Base-by-base conservation (phyloP, 495 filamentous ascomycete species). In the Penicillium maclennaniae region DNA sequence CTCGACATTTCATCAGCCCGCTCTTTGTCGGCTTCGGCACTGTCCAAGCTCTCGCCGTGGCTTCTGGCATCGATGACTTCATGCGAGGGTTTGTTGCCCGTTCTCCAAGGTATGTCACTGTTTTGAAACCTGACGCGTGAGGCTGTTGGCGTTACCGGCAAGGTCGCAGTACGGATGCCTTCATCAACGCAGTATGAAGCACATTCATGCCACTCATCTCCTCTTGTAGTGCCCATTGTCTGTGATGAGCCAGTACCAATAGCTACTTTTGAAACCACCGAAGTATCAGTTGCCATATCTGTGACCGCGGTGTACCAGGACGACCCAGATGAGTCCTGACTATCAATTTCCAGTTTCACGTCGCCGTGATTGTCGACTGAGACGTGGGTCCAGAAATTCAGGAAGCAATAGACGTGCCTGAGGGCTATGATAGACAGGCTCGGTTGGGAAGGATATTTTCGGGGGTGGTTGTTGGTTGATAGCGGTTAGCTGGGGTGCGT, bases 1-100 rank as follows among this genome's bases (percentile, higher is more conserved):
- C 69, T 63, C 41, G 65, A 47, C 20, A 75, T 70, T 26, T 75
- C 76, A 37, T 73, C 70, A n/a, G 67, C 59, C 17, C 68, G 64
- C 10, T 61, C 58, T 17, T 69, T 72, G 21, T 71, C 59, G 10
- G 38, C 38, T 6, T 65, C 65, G 15, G 31, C 47, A 4, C 45
- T 43, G 14, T 56, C 53, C 14, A 36, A 36, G 10, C 12, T 21
- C n/a, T 42, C 45, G 2, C 9, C 27, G 12, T 10, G 52, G 16
- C 37, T 19, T 23, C 1, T 19, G 19, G 38, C 27, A 10, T 59
- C 49, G 10, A 54, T 7, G 31, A 58, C 53, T 8, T 45, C 49
- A 34, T 62, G 54, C 14, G 43, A 41, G 8, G 31, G 58, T 17
- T 66, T 54, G 21, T 49, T 36, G 5, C 28, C 41, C 15, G 40